Conservation (phyloP, 495 filamentous ascomycete species). For the Alectoria sarmentosa region DNA sequence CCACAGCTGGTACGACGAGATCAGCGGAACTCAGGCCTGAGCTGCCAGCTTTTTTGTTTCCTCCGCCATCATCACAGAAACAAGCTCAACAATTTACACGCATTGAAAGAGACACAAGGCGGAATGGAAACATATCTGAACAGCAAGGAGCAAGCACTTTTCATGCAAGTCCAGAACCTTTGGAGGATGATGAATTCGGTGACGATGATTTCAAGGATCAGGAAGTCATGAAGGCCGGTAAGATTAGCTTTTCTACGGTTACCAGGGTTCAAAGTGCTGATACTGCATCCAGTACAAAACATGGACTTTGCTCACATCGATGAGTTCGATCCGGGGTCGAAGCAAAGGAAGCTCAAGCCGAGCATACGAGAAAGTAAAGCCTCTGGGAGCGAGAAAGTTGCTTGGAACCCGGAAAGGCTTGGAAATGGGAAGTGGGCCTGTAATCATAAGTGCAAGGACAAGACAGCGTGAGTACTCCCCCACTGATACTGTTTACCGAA, state of each 20-base stretch:
- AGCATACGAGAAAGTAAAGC: neutral
- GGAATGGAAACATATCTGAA: constrained; percentile 15
- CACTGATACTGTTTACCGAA: neutral
- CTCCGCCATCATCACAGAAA: constrained; percentile 18
- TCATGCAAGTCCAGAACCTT: constrained; percentile 12
- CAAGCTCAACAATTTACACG: neutral
- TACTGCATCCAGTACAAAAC: neutral
- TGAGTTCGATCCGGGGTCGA: constrained; percentile 26
- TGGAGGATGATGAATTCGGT: constrained; percentile 43
- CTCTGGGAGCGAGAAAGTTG: constrained; percentile 17
- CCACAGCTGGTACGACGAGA: constrained; percentile 66
- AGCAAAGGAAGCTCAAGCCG: neutral
- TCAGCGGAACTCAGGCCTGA: constrained; percentile 54
- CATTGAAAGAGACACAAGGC: neutral
- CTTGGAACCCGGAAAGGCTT: constrained; percentile 48
- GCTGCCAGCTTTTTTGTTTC: constrained; percentile 52
- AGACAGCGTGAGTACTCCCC: constrained; percentile 43
- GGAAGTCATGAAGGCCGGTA: constrained; percentile 44
- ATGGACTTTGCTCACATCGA: constrained; percentile 43
- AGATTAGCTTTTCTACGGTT: neutral
- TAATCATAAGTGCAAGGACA: constrained; percentile 76
- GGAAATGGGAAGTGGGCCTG: constrained; percentile 83
- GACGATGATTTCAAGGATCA: constrained; percentile 50
- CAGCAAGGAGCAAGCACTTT: constrained; percentile 15
- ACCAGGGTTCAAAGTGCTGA: neutral